Evolutionary conservation across 129 eudicot species (phyloP).

Genomic region (Ambrosia artemisiifolia): DNA sequence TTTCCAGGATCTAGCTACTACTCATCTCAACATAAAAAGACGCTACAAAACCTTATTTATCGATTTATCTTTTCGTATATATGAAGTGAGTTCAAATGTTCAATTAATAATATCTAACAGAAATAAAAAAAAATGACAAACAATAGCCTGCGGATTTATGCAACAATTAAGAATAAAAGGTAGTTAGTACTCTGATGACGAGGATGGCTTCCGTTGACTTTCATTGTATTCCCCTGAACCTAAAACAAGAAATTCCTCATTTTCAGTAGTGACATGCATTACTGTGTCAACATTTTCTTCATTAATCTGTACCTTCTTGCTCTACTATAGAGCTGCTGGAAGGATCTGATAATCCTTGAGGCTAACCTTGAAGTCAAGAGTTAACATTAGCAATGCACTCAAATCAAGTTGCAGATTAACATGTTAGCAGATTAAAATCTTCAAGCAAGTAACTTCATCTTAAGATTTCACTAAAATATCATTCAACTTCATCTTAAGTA

Average conservation of each 20-base stretch:
- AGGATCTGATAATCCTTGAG: slow-evolving; percentile 33
- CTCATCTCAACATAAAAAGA: not conserved
- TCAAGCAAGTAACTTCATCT: not conserved
- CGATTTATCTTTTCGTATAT: not conserved
- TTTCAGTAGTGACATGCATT: slow-evolving; percentile 21
- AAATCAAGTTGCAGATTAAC: not conserved
- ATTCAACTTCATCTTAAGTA: no score
- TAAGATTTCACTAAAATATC: not conserved
- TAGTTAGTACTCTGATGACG: slow-evolving; percentile 51
- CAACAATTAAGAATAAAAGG: slow-evolving; percentile 33
- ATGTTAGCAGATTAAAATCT: slow-evolving; percentile 4
- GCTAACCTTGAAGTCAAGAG: slow-evolving; percentile 40
- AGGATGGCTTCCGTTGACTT: slow-evolving; percentile 32
- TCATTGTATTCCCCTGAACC: slow-evolving; percentile 43
- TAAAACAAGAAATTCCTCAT: slow-evolving; percentile 24
- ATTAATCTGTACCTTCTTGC: slow-evolving; percentile 34
- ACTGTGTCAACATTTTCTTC: not conserved
- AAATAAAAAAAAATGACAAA: not conserved
- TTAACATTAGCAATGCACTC: slow-evolving; percentile 18
- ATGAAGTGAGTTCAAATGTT: slow-evolving; percentile 1
- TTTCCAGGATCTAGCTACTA: not conserved
- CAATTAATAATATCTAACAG: not conserved
- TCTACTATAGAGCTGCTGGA: slow-evolving; percentile 30
- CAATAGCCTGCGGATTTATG: slow-evolving; percentile 12
- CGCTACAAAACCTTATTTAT: not conserved